phyloP scores from a whole-genome alignment of 2,329 filamentous ascomycete genomes.

The Penicillium italicum region DNA sequence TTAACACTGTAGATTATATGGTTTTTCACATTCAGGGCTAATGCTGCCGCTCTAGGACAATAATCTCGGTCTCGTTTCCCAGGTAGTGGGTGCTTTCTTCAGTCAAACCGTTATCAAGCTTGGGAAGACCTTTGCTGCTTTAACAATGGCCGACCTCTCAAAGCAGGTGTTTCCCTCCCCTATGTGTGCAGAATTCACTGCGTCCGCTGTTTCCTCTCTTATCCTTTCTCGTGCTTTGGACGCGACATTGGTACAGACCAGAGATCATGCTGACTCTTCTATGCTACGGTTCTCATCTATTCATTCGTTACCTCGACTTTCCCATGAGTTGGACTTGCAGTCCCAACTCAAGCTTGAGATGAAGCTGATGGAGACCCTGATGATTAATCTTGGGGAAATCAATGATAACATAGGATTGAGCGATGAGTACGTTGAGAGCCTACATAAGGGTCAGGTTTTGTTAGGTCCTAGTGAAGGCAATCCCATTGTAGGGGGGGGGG shows the following conservation, averaged over 20 bases:
- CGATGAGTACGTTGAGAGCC: conserved; percentile 56
- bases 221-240: conserved; percentile 51
- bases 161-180: conserved; percentile 32
- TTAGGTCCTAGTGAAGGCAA: conserved; percentile 20
- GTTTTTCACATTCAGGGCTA: conserved; percentile 2
- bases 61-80: conserved; percentile 66
- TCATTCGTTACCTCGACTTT: conserved; percentile 31
- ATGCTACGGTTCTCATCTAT: conserved; percentile 53
- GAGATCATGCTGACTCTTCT: conserved; percentile 37
- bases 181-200: conserved; percentile 26
- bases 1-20: neutral
- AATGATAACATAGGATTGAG: conserved; percentile 56
- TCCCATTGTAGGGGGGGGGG: conserved; percentile 7
- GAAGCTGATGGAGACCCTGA: conserved; percentile 49
- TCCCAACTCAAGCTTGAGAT: conserved; percentile 50
- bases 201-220: conserved; percentile 41
- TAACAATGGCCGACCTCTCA: conserved; percentile 52
- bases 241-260: conserved; percentile 48
- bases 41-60: conserved; percentile 53
- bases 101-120: conserved; percentile 72
- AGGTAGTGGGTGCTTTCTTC: conserved; percentile 68
- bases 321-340: conserved; percentile 36
- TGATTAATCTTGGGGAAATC: conserved; percentile 51
- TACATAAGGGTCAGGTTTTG: conserved; percentile 48
- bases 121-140: conserved; percentile 65